Base-by-base conservation (phyloP, 768 basidiomycete genomes). In the Mycena belliarum region DNA sequence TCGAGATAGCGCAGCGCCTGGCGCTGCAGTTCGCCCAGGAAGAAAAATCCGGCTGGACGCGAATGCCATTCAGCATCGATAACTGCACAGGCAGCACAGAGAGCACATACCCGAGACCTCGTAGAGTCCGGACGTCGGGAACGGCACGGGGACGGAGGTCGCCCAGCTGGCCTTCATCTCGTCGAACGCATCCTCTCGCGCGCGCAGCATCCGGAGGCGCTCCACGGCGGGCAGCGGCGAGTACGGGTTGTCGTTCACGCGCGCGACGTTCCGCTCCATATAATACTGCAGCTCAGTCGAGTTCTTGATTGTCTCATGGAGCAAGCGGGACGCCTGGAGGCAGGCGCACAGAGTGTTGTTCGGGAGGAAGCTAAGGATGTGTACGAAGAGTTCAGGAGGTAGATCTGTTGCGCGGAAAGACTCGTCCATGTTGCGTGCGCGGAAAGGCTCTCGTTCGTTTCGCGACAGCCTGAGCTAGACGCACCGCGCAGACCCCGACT, bases 281-380 rank as follows among this genome's bases (percentile, higher is more conserved):
- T 25, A 25, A 32, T 63, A 63, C 48, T 57, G 55, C 11, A 63
- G 49, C 12, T 55, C 59, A 35, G 47, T 28, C 24, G 58, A 56
- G 1, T 46, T 37, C 21, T 15, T 24, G 18, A 60, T 54, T n/a
- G 49, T 18, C 3, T 51, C 16, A 11, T 1, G 6, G 16, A 56
- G 46, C 18, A 52, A 32, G 3, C 41, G 44, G 10, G 45, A 60
- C 7, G 46, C 15, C 23, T 51, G 35, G 18, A 10, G 48, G 11
- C 24, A 42, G 5, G 28, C n/a, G 29, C 28, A 15, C 11, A 60
- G 49, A 28, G 18, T 44, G 4, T 48, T 43, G 7, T 12, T 26
- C 12, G 35, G 18, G 23, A 60, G 50, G 20, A 56, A 60, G 21
- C 28, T 24, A 24, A 60, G 26, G 44, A 60, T 44, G 25, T 35